Conservation (phyloP, 768 basidiomycete genomes). For the Macrolepiota dolichaula region DNA sequence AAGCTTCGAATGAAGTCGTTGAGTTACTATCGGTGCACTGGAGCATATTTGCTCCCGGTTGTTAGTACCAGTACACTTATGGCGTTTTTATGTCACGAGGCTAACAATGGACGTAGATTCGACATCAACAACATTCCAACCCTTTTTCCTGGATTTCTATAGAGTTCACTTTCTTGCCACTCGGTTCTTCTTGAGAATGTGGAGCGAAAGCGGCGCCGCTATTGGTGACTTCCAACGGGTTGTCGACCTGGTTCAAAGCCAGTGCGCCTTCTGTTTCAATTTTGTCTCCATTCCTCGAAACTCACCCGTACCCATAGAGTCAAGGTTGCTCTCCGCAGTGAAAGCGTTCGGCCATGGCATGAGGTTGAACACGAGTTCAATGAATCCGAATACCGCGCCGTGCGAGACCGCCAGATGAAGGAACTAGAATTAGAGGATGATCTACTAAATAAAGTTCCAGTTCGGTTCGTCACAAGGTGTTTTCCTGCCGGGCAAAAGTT, state of each 20-base stretch:
- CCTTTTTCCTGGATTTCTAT: conserved; percentile 84
- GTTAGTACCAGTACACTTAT: conserved; percentile 37
- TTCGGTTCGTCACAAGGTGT: conserved; percentile 53
- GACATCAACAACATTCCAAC: conserved; percentile 77
- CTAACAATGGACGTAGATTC: conserved; percentile 48
- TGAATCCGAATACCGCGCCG: conserved; percentile 80
- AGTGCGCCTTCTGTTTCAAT: conserved; percentile 47
- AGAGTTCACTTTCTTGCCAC: conserved; percentile 79
- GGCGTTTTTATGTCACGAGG: conserved; percentile 3
- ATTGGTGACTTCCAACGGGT: conserved; percentile 76
- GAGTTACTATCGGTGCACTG: conserved; percentile 83
- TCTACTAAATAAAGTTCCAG: conserved; percentile 77
- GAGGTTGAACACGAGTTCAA: conserved; percentile 79
- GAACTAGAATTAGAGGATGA: conserved; percentile 89
- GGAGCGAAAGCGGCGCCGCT: conserved; percentile 83
- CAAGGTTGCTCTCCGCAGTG: conserved; percentile 70
- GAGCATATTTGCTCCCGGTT: conserved; percentile 82
- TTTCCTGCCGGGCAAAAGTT: conserved; percentile 1
- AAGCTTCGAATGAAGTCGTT: conserved; percentile 82
- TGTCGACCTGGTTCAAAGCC: conserved; percentile 74
- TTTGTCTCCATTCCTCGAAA: not conserved
- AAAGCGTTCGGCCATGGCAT: conserved; percentile 77
- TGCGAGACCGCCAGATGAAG: conserved; percentile 86
- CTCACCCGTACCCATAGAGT: conserved; percentile 42
- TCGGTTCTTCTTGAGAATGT: conserved; percentile 89